Base-by-base conservation (phyloP, 495 filamentous ascomycete genomes). In the Halenospora varia region DNA sequence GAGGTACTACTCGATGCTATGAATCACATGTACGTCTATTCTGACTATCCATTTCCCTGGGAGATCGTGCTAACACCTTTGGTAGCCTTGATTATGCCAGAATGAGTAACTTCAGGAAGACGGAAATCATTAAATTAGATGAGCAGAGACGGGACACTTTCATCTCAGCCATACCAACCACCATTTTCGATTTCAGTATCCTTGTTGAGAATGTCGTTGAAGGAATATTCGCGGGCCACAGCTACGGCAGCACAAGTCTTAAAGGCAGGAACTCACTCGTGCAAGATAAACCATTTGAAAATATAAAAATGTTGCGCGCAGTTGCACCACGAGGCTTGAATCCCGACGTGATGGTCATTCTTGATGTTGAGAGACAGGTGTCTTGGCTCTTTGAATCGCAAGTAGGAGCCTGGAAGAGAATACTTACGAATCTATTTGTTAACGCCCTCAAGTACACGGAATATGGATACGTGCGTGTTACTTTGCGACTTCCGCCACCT, bases 391-490 rank as follows among this genome's bases (percentile, higher is more conserved):
- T 70, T 25, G 39, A 56, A 39, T 52, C 48, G 0, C 59, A 57
- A 25, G 25, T 26, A 20, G 88, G 60, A 60, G 70, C 87, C 1
- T 70, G 89, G 47, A 79, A 85, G 19, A 80, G 89, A 6, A 82
- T 91, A 47, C 77, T 94, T 17, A 88, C 89, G 82, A 92, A 94
- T 58, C 59, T 92, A 1, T 86, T 90, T 56, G 87, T 89, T 11
- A 94, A 94, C 66, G 82, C 89, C 0, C 79, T 92, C 60, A 94
- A 94, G 62, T 92, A 89, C 60, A 90, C 85, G 10, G 73, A 75
- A 10, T 66, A 71, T 0, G 89, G 89, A 9, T 82, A 73, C 47
- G 84, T 94, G 24, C 77, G 77, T 2, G 26, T 57, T n/a, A 48
- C 54, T 9, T 19, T 62, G 8, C 18, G 45, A 23, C 19, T n/a